Base-by-base conservation (phyloP, 805 yeast species). In the Peterozyma toletana region DNA sequence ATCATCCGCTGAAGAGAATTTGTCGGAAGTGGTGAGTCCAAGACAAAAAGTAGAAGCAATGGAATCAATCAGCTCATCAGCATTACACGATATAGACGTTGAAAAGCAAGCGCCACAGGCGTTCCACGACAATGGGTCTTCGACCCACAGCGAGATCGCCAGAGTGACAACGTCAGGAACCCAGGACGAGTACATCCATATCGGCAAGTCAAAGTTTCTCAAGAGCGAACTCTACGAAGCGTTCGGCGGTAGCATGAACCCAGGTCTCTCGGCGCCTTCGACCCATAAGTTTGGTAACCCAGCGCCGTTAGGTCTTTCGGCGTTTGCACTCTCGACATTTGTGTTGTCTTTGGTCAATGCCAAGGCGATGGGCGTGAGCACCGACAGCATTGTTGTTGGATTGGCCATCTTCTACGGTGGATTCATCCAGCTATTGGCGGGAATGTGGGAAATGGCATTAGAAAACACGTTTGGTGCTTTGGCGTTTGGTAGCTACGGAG, bases 191-290 rank as follows among this genome's bases (percentile, higher is more conserved):
- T 80, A 77, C 57, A 70, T 87, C 45, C 77, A 69, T 49, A 75
- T 87, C 50, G 96, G 96, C 3, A 73, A 79, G 53, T 80, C 83
- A 49, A 80, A 75, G 59, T 87, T 83, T 48, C 68, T 77, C 44
- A 76, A 72, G 52, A 60, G 70, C 42, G 90, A 84, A 41, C 67
- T 84, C 44, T 63, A 68, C 42, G 62, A 62, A 21, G 91, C 91
- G 2, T 84, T 84, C 50, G 96, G 95, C 60, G 96, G 96, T 80
- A 72, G 83, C 15, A 65, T 85, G 58, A 80, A 80, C 52, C 87
- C 93, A 18, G 91, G 87, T 69, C 39, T 68, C 44, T 60, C 76
- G 27, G 70, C 75, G n/a, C 73, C 77, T 4, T 73, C 91, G 11
- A 57, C 66, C 9, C 80, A 81, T 52, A 71, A 71, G 48, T 70